Base-by-base conservation (phyloP, 2,329 filamentous ascomycete genomes). In the Pleurostoma richardsiae region DNA sequence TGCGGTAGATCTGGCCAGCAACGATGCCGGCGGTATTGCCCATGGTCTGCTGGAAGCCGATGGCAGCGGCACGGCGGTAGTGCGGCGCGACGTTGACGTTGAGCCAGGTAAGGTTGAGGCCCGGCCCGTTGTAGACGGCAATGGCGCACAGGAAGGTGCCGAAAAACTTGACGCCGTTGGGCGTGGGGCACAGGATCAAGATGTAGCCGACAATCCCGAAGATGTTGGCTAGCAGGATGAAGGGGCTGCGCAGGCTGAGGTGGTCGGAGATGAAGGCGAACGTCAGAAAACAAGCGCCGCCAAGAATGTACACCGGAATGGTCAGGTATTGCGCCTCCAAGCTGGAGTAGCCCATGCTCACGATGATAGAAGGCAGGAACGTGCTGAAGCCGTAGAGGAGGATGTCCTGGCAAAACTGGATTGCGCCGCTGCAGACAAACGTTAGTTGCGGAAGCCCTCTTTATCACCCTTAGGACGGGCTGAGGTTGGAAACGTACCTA, bases 171-270 rank as follows among this genome's bases (percentile, higher is more conserved):
- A 76, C 69, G 0, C 71, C 70, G 26, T 77, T 61, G 51, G 71
- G 69, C 4, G 70, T 71, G 7, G 79, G 67, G 33, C 64, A 59
- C 3, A 79, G 56, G 4, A 77, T 66, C 30, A 79, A 53, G 11
- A 74, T 67, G 50, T 77, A 77, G 1, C 75, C 75, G 10, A 73
- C 52, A 27, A 77, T 67, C 3, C 70, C 72, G 30, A 74, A 68
- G 8, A 73, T 44, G 0, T 81, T 79, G 31, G 81, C 69, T 29
- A 63, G 52, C 29, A 88, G 83, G 52, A 89, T 85, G 64, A 66
- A 60, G 3, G 57, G 57, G 0, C 61, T 61, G 3, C 65, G 60
- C 10, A 62, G 41, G 27, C 56, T 56, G 31, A 64, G 58, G 7
- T 64, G 61, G 56, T 80, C 77, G 0, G 74, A 75, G n/a, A 70